These are phyloP conservation scores for Solanum tacnaense DNA, from an alignment of 257 asterid species.

Conservation along the genomic window DNA sequence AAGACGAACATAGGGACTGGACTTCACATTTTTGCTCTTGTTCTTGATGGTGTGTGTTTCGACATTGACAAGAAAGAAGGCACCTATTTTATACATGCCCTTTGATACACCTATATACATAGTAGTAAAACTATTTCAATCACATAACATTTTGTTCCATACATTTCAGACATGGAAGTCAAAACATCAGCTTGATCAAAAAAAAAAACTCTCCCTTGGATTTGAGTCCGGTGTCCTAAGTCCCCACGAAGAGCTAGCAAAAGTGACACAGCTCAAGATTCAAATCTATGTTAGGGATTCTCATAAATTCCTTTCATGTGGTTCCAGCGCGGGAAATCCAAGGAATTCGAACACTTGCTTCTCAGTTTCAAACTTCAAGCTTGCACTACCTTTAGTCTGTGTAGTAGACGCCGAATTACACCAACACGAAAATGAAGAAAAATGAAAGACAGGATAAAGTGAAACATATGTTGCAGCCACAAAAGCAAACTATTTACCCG, in stretches of 20 bases:
- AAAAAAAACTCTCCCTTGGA: neutral
- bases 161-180: neutral
- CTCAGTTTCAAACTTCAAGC: conserved; percentile 73
- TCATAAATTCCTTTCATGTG: conserved; percentile 73
- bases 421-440: neutral
- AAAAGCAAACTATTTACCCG: conserved; percentile 36
- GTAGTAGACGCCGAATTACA: neutral
- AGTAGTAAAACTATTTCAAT: neutral
- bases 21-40: too few species aligned
- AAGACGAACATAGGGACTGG: too few species aligned
- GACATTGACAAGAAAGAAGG: too few species aligned
- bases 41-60: too few species aligned
- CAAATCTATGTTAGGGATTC: neutral
- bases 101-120: neutral
- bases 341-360: conserved; percentile 85
- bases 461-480: neutral
- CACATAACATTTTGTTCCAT: neutral
- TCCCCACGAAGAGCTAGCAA: neutral
- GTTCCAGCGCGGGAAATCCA: conserved; percentile 77
- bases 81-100: neutral
- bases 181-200: neutral
- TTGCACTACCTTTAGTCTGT: conserved; percentile 79
- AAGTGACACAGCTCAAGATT: neutral
- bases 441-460: neutral
- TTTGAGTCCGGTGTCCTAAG: neutral